Percentiles rank a stretch among this genome's conserved stretches.
phyloP scores from a whole-genome alignment of 2,329 filamentous ascomycete genomes.

The Xylaria sp. region DNA sequence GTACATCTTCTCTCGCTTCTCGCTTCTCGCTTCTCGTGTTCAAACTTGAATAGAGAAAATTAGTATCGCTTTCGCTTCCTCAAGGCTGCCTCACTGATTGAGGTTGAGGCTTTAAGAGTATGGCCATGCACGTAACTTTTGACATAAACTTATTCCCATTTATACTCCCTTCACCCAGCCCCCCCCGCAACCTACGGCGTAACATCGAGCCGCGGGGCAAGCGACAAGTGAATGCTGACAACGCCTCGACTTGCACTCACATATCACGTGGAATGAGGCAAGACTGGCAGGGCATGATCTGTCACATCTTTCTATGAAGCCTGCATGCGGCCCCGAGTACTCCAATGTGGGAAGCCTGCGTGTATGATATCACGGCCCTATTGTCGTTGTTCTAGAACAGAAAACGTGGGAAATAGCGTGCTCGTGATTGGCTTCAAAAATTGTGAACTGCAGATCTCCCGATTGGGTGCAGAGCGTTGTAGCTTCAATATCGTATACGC shows the following conservation, averaged over 20 bases:
- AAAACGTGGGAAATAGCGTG: constrained; percentile 32
- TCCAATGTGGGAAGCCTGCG: neutral
- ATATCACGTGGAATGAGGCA: constrained; percentile 6
- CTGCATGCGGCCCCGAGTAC: constrained; percentile 1
- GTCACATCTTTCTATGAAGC: constrained; percentile 8
- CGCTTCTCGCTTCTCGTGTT: neutral
- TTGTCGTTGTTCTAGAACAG: neutral
- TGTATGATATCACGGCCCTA: constrained; percentile 8
- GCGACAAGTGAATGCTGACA: neutral
- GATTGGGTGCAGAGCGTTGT: neutral
- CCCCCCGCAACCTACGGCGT: constrained; percentile 14
- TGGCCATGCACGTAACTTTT: neutral
- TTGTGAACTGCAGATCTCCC: constrained; percentile 19
- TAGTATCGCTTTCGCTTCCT: neutral
- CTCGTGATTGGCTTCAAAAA: constrained; percentile 28
- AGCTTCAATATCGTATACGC: neutral
- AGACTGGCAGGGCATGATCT: neutral
- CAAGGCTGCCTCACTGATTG: neutral
- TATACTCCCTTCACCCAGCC: constrained; percentile 23
- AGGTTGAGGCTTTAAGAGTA: neutral
- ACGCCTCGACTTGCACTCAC: constrained; percentile 2
- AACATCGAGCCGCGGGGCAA: constrained; percentile 14
- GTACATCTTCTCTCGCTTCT: constrained; percentile 19
- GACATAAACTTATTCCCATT: constrained; percentile 10
- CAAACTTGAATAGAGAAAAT: neutral